Base-by-base conservation (phyloP, 176 grass and related monocot genomes). In the Triticum monococcum region DNA sequence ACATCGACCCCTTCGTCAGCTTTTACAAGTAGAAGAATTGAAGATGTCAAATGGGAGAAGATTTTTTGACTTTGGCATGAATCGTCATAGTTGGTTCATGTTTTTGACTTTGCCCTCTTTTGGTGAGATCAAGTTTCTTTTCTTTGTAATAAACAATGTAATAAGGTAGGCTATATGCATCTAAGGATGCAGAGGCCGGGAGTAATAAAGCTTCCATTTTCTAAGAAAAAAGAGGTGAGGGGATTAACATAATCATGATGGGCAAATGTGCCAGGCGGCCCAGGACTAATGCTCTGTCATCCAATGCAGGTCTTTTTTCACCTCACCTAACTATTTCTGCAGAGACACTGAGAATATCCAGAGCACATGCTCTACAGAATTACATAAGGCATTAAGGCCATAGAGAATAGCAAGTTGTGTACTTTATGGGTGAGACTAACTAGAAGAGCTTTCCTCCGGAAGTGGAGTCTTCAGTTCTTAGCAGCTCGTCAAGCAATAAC, bases 1-100 rank as follows among this genome's bases (percentile, higher is more conserved):
- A 73, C 18, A 61, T 81, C 67, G 48, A 37, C 25, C 26, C 68
- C 23, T 80, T 79, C 28, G 18, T 83, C 66, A 68, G 33, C 79
- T 63, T 73, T 18, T 41, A 81, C 75, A 66, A 30, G 54, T 45
- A 71, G 1, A 77, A 90, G 50, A 40, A 70, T 28, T 25, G 43
- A 69, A 63, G 38, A 86, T 36, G 32, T 13, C 38, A 9, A 69
- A 72, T 1, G 7, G 12, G 18, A 62, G 28, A 83, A 84, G 11
- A 17, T 46, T 46, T 46, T 46, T 46, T 46, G 43, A 46, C 43
- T 20, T 56, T 56, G 17, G 17, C 52, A 56, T 56, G 52, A 56
- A 17, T 56, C 52, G 52, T 56, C 52, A 20, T 56, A 56, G 52
- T 56, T 56, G 52, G 52, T 56, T 20, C 52, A 8, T 56, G 52